Base-by-base conservation (phyloP, 345 rosid genomes). In the Arabidopsis suecica region DNA sequence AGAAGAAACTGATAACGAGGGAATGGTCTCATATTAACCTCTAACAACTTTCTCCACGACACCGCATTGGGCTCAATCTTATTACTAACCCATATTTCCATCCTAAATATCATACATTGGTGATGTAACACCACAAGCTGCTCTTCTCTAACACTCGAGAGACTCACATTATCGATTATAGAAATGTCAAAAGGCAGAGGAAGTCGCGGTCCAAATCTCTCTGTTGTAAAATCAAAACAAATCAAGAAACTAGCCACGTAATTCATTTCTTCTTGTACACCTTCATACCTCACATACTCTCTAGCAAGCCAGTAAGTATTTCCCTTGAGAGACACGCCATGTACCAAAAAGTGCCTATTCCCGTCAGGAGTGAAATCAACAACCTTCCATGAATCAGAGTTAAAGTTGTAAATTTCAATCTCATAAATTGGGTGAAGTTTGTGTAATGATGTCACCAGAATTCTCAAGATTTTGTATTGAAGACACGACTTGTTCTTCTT, bases 301-400 rank as follows among this genome's bases (percentile, higher is more conserved):
- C 47, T 18, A 54, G 18, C 71, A 36, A 18, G 7, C 44, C 44
- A 66, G 5, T 49, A 59, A 36, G 45, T 10, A 18, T 36, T 59
- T 1, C 45, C 45, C n/a, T 36, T 20, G n/a, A 59, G 44, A 59
- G 63, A 54, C 37, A 47, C 59, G 37, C 59, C 59, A 6, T 36
- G 7, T 7, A 12, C 3, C 12, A 28, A 14, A 54, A 0, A 13
- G 2, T 2, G 1, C 28, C 28, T 30, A 6, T 54, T 1, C 59
- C 59, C 12, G 16, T 6, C 30, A 28, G 30, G 14, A 9, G 33
- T 7, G 11, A 33, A 28, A 6, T 20, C 5, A 49, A 3, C 6
- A 22, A 9, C 6, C 56, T 44, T 20, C 65, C 65, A 69, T 9
- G 74, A 70, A 0, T 48, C 7, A 22, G 74, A 34, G 47, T 23